A percentile compares a stretch with the other conserved stretches of the same genome.
Evolutionary conservation across 352 stramenopile genomes (phyloP).

Genomic region (Pythium graminicola): DNA sequence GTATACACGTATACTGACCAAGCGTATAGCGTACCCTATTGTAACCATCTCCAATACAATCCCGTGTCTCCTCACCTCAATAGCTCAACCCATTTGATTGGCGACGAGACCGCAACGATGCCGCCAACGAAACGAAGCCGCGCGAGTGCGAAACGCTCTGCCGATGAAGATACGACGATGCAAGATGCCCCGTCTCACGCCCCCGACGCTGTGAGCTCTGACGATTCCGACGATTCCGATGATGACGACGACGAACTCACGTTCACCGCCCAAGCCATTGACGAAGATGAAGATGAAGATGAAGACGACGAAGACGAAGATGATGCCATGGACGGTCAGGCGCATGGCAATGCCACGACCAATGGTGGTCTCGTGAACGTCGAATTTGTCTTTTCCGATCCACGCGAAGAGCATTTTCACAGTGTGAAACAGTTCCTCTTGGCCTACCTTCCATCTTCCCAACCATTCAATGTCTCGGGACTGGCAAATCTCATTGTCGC

Average conservation of each 20-base stretch:
- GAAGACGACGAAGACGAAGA: conserved; percentile 56
- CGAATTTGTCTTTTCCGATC: conserved; percentile 82
- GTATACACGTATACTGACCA: too few species aligned
- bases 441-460: conserved; percentile 60
- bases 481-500: conserved; percentile 67
- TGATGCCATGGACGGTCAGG: conserved; percentile 36
- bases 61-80: too few species aligned
- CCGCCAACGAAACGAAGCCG: conserved; percentile 33
- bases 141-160: conserved; percentile 23
- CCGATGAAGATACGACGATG: conserved; percentile 29
- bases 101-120: conserved; percentile 17
- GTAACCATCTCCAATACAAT: too few species aligned
- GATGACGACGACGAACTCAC: conserved; percentile 52
- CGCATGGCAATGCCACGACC: not conserved
- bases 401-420: conserved; percentile 75
- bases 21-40: too few species aligned
- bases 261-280: conserved; percentile 31
- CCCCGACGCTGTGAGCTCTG: conserved; percentile 11
- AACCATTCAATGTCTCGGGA: conserved; percentile 78
- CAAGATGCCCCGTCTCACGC: not conserved
- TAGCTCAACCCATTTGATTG: not conserved
- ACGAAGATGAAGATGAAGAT: conserved; percentile 26
- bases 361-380: conserved; percentile 48
- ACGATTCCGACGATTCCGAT: conserved; percentile 44
- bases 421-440: conserved; percentile 82